Evolutionary conservation across 2,329 filamentous ascomycete species (phyloP).

Genomic region (Penicillium sumatraense): DNA sequence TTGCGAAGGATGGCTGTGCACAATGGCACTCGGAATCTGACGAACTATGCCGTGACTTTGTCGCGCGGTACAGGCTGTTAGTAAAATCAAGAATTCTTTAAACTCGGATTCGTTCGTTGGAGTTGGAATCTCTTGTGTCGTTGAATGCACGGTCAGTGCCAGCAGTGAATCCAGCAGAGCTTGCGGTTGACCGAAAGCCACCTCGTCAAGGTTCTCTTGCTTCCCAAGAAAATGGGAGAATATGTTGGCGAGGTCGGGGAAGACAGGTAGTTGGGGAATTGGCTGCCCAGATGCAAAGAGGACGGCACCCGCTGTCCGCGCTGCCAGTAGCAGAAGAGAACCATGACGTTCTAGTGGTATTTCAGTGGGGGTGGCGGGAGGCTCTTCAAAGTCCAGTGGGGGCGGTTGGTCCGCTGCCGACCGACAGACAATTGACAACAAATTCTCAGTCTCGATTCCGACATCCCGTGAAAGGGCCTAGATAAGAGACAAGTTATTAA

Average conservation of each 20-base stretch:
- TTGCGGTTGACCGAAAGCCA: constrained; percentile 53
- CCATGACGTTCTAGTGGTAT: constrained; percentile 62
- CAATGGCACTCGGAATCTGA: constrained; percentile 39
- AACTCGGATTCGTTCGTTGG: constrained; percentile 58
- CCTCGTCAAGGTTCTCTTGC: constrained; percentile 40
- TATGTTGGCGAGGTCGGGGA: constrained; percentile 57
- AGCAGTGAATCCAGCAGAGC: constrained; percentile 60
- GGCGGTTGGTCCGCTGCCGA: constrained; percentile 44
- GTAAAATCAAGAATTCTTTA: constrained; percentile 55
- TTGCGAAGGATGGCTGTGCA: constrained; percentile 60
- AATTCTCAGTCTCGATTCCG: constrained; percentile 52
- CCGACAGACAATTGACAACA: constrained; percentile 51
- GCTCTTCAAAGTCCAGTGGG: constrained; percentile 58
- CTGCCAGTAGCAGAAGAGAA: constrained; percentile 58
- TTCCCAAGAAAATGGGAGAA: constrained; percentile 57
- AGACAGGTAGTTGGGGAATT: constrained; percentile 50
- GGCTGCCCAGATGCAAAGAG: constrained; percentile 52
- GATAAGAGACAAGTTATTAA: neutral
- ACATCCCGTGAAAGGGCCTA: constrained; percentile 60
- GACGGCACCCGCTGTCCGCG: constrained; percentile 54
- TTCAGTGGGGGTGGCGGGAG: constrained; percentile 56
- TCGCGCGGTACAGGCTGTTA: constrained; percentile 43
- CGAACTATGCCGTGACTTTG: constrained; percentile 44
- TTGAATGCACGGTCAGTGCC: constrained; percentile 55
- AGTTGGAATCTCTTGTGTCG: constrained; percentile 50